These are phyloP conservation scores for Colletotrichum falcatum DNA, from an alignment of 2,329 filamentous ascomycete species.

Conservation along the genomic window DNA sequence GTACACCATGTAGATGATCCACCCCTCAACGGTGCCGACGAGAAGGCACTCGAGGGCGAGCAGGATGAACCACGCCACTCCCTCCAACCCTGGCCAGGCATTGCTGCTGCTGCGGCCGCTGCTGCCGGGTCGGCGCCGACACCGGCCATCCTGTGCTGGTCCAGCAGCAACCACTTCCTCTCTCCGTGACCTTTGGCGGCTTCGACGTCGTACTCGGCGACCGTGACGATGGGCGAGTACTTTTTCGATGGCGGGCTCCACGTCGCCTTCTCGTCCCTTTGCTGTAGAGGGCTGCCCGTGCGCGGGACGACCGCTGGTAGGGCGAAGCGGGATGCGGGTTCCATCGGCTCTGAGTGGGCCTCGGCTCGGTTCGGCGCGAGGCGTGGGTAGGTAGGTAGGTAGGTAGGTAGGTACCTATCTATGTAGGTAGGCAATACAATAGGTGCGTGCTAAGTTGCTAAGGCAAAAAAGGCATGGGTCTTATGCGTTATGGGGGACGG, in stretches of 20 bases:
- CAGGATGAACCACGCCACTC: conserved; percentile 46
- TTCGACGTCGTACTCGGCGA: conserved; percentile 24
- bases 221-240: conserved; percentile 12
- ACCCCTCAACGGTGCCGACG: conserved; percentile 45
- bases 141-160: not conserved
- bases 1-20: conserved; percentile 46
- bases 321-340: conserved; percentile 23
- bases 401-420: too few species aligned
- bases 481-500: not conserved
- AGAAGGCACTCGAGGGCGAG: conserved; percentile 46
- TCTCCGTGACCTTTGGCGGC: conserved; percentile 4
- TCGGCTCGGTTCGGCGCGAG: not conserved
- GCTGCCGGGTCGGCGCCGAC: not conserved
- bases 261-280: conserved; percentile 18
- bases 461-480: not conserved
- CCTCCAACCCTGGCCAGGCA: conserved; percentile 6
- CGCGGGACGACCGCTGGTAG: conserved; percentile 20
- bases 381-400: too few species aligned
- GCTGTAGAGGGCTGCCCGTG: not conserved
- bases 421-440: too few species aligned
- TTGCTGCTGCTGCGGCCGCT: not conserved
- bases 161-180: not conserved
- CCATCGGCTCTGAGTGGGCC: conserved; percentile 7
- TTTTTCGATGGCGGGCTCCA: conserved; percentile 17
- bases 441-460: not conserved